These are phyloP conservation scores for Daldinia bambusicola DNA, from an alignment of 495 filamentous ascomycete species.

Conservation along the genomic window DNA sequence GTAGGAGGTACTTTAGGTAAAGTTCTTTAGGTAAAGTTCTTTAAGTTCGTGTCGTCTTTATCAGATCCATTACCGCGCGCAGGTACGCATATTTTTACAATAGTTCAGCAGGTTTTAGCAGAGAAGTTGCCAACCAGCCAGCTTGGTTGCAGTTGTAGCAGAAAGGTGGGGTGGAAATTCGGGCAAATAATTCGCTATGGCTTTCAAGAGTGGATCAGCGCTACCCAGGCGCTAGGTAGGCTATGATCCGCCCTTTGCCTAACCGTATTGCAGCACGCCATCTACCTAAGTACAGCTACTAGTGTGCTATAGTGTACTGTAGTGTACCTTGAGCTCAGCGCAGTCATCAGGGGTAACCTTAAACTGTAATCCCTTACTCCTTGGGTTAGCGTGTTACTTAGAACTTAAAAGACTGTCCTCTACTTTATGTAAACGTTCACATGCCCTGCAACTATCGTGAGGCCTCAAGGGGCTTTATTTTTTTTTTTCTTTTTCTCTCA, in stretches of 20 bases:
- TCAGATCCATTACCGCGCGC: slow-evolving; percentile 29
- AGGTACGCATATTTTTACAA: slow-evolving; percentile 2
- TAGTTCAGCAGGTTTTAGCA: slow-evolving; percentile 16
- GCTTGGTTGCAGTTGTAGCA: too few species aligned
- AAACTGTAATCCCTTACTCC: background rate
- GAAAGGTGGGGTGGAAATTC: slow-evolving; percentile 23
- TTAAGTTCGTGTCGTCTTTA: slow-evolving; percentile 19
- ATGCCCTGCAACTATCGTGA: slow-evolving; percentile 36
- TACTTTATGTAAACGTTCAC: background rate
- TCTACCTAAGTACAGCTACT: background rate
- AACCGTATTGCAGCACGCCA: slow-evolving; percentile 34
- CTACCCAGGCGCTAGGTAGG: slow-evolving; percentile 24
- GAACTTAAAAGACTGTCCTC: too few species aligned
- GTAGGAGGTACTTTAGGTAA: slow-evolving; percentile 13
- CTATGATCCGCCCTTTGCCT: slow-evolving; percentile 35
- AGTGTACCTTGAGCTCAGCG: background rate
- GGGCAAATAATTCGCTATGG: slow-evolving; percentile 22
- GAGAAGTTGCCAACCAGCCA: slow-evolving; percentile 25
- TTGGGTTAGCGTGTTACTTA: too few species aligned
- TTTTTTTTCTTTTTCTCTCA: background rate
- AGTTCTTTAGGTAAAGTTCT: background rate
- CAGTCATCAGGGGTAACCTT: slow-evolving; percentile 30
- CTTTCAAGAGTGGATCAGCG: slow-evolving; percentile 25
- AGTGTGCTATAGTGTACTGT: too few species aligned
- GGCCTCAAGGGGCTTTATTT: slow-evolving; percentile 14